Percentiles rank a stretch among this genome's conserved stretches.
Evolutionary conservation across 2,329 filamentous ascomycete species (phyloP).

Genomic region (Curvularia verruculosa): DNA sequence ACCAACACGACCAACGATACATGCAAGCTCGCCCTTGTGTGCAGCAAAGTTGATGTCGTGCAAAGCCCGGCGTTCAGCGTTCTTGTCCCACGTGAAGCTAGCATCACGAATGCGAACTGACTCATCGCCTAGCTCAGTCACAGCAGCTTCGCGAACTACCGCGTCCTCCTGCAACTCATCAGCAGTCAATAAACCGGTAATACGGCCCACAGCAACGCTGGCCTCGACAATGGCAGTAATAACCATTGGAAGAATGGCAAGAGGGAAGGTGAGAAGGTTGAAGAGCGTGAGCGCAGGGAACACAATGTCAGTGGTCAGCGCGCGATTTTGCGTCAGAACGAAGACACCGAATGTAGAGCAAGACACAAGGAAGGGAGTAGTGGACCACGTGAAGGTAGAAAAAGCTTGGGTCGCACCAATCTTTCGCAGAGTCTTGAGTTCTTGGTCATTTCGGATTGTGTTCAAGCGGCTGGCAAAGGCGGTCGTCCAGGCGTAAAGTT

Average conservation of each 20-base stretch:
- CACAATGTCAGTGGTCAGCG: conserved; percentile 91
- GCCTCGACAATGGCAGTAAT: conserved; percentile 96
- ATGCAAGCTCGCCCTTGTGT: conserved; percentile 90
- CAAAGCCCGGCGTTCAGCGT: conserved; percentile 71
- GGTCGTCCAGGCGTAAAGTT: conserved; percentile 95
- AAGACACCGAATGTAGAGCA: conserved; percentile 96
- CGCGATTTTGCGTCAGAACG: conserved; percentile 79
- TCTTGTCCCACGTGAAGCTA: conserved; percentile 92
- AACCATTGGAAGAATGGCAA: conserved; percentile 95
- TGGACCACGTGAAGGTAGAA: conserved; percentile 98
- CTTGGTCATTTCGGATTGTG: conserved; percentile 92
- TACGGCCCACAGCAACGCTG: conserved; percentile 84
- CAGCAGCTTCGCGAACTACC: conserved; percentile 71
- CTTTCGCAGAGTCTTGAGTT: conserved; percentile 92
- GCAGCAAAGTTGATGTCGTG: conserved; percentile 86
- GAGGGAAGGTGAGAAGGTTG: conserved; percentile 93
- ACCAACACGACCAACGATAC: conserved; percentile 92
- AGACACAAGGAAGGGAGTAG: conserved; percentile 95
- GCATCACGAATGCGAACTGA: conserved; percentile 82
- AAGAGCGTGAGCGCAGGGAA: conserved; percentile 93
- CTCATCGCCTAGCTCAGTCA: conserved; percentile 81
- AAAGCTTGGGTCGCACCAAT: conserved; percentile 94
- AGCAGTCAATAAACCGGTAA: conserved; percentile 82
- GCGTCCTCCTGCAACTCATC: conserved; percentile 91
- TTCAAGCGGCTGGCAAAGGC: conserved; percentile 98